Base-by-base conservation (phyloP, 768 basidiomycete species). In the Krasilnikovozyma curviuscula region DNA sequence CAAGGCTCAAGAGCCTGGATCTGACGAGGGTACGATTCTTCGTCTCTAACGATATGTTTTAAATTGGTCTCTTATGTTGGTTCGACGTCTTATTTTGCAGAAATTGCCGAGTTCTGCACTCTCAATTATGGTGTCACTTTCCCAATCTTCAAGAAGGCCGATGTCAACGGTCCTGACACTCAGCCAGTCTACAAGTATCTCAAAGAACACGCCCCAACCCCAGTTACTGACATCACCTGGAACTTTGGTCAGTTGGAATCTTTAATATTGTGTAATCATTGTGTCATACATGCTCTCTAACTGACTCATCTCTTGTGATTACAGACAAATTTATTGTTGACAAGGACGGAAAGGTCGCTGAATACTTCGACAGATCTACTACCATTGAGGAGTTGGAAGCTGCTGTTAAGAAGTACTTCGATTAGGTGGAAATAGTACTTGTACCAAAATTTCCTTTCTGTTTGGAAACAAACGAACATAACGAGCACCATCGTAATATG, bases 41-140 rank as follows among this genome's bases (percentile, higher is more conserved):
- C n/a, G n/a, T n/a, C n/a, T n/a, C n/a, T n/a, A n/a, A n/a, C 31
- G 54, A 44, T 6, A 35, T 34, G 7, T 52, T 52, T 41, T 52
- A 46, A 21, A 18, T 10, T 4, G 35, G 18, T 37, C 35, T 37
- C 35, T 37, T 12, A n/a, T 12, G 18, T 7, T 18, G 35, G 5
- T 10, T 37, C 10, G 12, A 23, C 24, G 18, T 37, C 24, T 37
- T 12, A 18, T 37, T 10, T 10, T 18, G 5, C 10, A 12, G 18
- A 7, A 23, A n/a, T 10, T 37, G 35, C 59, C 3, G 57, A 63
- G 32, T 63, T 63, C 55, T 61, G 61, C 49, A 58, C 63, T 44
- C 40, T 57, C 41, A 65, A 64, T 54, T 66, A 64, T 44, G 62
- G 62, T 24, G 64, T 66, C 16, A 61, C 62, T 14, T 66, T 66